Base-by-base conservation (phyloP, 352 stramenopile species). In the Globisporangium cystogenes region DNA sequence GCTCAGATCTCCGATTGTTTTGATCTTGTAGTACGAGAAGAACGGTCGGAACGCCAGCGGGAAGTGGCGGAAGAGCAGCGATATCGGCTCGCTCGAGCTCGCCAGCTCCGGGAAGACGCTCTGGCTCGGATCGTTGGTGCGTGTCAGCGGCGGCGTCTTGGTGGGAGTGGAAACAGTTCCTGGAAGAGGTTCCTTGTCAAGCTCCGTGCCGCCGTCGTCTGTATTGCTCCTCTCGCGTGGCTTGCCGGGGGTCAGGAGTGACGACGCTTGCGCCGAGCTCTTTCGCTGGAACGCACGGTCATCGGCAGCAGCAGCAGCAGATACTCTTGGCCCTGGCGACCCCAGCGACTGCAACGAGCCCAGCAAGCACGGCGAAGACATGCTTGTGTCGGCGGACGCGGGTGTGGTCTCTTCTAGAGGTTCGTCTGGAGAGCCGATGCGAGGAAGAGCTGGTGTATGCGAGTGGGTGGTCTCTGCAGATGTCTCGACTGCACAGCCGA, bases 1-100 rank as follows among this genome's bases (percentile, higher is more conserved):
- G 48, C 74, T 84, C 49, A 90, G 51, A 59, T 92, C 73, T 23
- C 82, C 76, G 27, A 92, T 70, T 0, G 79, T 90, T 33, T 77
- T 72, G 48, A 92, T 72, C 48, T 86, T 83, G 65, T 82, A 78
- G 12, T 82, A 84, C 20, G 66, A 68, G 29, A 82, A 76, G 40
- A 90, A 70, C 21, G 59, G 67, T 18, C 75, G 62, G 45, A 90
- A 86, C 6, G 51, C 62, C 23, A 81, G 59, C 1, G 82, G 71
- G 21, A 92, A 78, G 55, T 86, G 64, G 6, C 59, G 53, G 49
- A 81, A 74, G 2, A 90, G 48, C 11, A 50, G 57, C 14, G 72
- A 54, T 40, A 90, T 82, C 15, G 62, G 51, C 55, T 89, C 76
- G 4, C 58, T 70, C 42, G 65, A 86, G 36, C 48, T 51, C 21